Evolutionary conservation across 1,284 basidiomycete species (phyloP).

Genomic region (Ceratobasidium sp.): DNA sequence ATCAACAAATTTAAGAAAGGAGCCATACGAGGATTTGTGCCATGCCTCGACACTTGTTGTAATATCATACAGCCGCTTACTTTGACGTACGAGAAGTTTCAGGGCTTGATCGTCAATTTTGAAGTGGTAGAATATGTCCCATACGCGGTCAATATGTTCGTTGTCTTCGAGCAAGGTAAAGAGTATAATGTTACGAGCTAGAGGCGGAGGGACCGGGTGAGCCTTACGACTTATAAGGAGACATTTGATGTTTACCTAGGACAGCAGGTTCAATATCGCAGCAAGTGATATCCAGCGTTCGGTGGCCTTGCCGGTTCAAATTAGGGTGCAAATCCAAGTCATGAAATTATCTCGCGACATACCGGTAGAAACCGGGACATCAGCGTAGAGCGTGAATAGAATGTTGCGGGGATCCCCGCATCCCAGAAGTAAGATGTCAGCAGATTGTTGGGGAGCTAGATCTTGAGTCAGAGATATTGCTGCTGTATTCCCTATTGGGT

Average conservation of each 20-base stretch:
- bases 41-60: neutral
- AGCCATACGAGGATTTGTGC: neutral
- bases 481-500: no score
- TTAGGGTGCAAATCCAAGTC: no score
- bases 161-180: constrained; percentile 8
- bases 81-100: neutral
- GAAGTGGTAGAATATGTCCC: constrained; percentile 43
- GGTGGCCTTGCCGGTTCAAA: no score
- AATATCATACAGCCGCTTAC: neutral
- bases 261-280: constrained; percentile 11
- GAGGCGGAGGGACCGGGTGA: no score
- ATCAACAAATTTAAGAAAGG: constrained; percentile 7
- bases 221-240: neutral
- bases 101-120: constrained; percentile 13
- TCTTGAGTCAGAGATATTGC: no score
- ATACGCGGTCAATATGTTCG: neutral
- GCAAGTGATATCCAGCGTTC: constrained; percentile 30
- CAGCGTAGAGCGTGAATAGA: no score
- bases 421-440: no score
- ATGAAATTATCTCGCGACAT: no score
- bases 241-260: neutral
- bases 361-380: no score
- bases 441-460: no score
- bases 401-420: no score
- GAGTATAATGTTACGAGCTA: constrained; percentile 28